phyloP scores from a whole-genome alignment of 192 early-diverging fungal genomes.

The Gigaspora rosea region DNA sequence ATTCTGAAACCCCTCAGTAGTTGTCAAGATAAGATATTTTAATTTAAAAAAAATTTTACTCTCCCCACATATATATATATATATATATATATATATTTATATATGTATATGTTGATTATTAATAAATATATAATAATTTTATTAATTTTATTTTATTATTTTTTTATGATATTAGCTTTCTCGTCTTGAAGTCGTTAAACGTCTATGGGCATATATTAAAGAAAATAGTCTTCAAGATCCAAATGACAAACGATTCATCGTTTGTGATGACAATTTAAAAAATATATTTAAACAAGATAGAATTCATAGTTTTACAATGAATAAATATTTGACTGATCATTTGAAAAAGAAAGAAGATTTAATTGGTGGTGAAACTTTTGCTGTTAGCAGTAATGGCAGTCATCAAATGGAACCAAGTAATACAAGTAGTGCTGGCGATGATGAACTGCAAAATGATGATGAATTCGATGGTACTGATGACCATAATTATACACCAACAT shows the following conservation, averaged over 20 bases:
- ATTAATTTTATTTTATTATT: not conserved
- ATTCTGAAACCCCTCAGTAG: too few relatives aligned
- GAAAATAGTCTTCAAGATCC: conserved; percentile 56
- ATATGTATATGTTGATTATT: not conserved
- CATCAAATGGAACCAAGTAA: not conserved
- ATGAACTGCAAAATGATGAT: too few relatives aligned
- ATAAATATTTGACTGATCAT: conserved; percentile 58
- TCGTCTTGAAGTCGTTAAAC: conserved; percentile 61
- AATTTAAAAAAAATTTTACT: too few relatives aligned
- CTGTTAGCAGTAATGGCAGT: not conserved
- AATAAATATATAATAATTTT: not conserved
- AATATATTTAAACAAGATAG: conserved; percentile 50
- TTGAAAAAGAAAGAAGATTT: conserved; percentile 47
- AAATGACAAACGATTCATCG: conserved; percentile 53
- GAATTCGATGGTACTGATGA: too few relatives aligned
- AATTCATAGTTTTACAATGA: conserved; percentile 64
- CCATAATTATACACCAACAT: too few relatives aligned
- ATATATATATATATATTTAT: too few relatives aligned
- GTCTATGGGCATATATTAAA: conserved; percentile 64
- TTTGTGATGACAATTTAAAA: conserved; percentile 55
- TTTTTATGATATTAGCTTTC: conserved; percentile 47
- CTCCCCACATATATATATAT: too few relatives aligned
- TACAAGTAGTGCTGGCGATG: conserved; percentile 5
- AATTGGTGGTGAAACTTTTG: not conserved
- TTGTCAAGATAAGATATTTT: too few relatives aligned